Percentiles rank a stretch among this genome's conserved stretches.
These are phyloP conservation scores for Clausena lansium DNA, from an alignment of 345 rosid genomes.

Conservation along the genomic window DNA sequence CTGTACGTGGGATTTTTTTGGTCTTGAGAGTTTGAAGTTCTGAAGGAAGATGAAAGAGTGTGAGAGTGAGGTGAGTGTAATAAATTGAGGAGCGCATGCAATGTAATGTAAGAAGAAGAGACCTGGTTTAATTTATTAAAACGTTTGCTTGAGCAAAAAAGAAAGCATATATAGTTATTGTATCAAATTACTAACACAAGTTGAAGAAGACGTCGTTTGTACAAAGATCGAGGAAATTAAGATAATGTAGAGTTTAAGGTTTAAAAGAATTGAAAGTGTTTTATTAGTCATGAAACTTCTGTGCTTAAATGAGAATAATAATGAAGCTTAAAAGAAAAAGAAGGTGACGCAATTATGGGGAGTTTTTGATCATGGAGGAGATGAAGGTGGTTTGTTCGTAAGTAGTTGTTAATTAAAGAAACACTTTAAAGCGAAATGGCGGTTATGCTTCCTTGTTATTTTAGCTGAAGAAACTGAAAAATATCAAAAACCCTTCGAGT, in stretches of 20 bases:
- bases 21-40: not conserved
- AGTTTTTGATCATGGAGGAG: not conserved
- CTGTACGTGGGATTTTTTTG: not conserved
- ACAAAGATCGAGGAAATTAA: not conserved
- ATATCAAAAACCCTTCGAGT: not conserved
- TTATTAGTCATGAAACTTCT: not conserved
- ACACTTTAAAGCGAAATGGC: constrained; percentile 17
- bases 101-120: constrained; percentile 10
- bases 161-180: too few relatives aligned
- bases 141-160: not conserved
- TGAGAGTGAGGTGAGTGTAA: constrained; percentile 43
- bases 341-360: not conserved
- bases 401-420: constrained; percentile 25
- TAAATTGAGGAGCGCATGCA: constrained; percentile 54
- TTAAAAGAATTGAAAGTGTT: not conserved
- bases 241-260: not conserved
- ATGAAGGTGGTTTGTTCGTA: constrained; percentile 17
- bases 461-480: constrained; percentile 20
- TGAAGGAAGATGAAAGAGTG: constrained; percentile 36
- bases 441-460: constrained; percentile 17
- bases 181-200: not conserved
- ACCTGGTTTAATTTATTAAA: not conserved
- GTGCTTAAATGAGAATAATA: constrained; percentile 4
- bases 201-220: not conserved
- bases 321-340: constrained; percentile 2